Conservation (phyloP, 139 green algal species). For the Tetradesmus obliquus region DNA sequence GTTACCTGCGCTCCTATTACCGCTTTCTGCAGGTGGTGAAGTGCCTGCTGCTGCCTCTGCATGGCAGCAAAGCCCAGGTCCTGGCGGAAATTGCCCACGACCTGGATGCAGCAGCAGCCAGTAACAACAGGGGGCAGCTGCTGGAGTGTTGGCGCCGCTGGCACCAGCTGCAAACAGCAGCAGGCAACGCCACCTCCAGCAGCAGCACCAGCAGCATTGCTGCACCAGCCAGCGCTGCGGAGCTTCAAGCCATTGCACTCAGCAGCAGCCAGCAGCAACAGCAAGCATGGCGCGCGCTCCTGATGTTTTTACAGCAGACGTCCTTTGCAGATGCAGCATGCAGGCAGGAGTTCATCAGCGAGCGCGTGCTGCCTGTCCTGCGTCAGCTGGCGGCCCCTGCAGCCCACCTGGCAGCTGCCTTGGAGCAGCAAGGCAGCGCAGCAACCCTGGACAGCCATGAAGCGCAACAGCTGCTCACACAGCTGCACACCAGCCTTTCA, state of each 20-base stretch:
- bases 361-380: constrained; percentile 4
- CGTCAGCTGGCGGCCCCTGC: not conserved
- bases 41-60: not conserved
- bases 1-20: no score
- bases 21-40: constrained; percentile 2
- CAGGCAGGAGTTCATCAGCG: not conserved
- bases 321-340: constrained; percentile 38
- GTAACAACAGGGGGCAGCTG: constrained; percentile 8
- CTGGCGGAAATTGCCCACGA: not conserved
- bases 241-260: not conserved
- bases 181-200: no score
- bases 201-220: not conserved
- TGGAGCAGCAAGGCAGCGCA: not conserved
- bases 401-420: not conserved
- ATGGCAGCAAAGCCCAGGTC: not conserved
- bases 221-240: not conserved
- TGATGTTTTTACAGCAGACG: not conserved
- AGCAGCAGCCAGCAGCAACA: not conserved
- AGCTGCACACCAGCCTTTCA: not conserved
- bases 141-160: not conserved
- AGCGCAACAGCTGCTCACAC: not conserved
- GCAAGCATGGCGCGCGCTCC: not conserved
- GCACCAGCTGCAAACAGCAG: not conserved
- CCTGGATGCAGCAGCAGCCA: constrained; percentile 33
- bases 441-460: not conserved